Base-by-base conservation (phyloP, 129 eudicot genomes). In the Calendula officinalis region DNA sequence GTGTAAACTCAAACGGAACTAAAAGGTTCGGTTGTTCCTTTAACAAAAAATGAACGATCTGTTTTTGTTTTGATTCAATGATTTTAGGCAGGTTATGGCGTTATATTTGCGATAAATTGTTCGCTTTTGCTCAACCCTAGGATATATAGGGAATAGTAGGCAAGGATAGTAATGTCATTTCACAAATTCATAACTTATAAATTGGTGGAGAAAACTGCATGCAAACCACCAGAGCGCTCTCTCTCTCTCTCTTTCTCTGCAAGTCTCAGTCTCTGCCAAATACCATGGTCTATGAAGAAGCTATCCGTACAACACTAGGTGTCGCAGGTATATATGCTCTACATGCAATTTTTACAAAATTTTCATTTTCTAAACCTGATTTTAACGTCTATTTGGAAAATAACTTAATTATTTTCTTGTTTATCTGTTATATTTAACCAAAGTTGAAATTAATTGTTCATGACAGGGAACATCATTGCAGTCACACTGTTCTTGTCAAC, bases 381-480 rank as follows among this genome's bases (percentile, higher is more conserved):
- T 22, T 22, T 22, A 22, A 22, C 1, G 30, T 22, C 30, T 22
- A 22, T 22, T 22, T 22, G 30, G 30, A 22, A 22, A 22, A 22
- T 22, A 22, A 22, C 30, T 22, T 2, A 22, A 22, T 0, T 22
- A 14, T 7, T 13, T 13, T 5, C 2, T 14, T n/a, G 14, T 22
- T 40, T 27, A 14, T 32, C 5, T 44, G 45, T 42, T 16, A 44
- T 12, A 8, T 9, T 9, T 34, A 35, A 8, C 33, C 44, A 41
- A 12, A 4, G 34, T 67, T 66, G 17, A 17, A 37, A 35, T 34
- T 63, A 48, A 6, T 53, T 49, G 53, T 68, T 62, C 8, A 48
- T 48, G 51, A 9, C 80, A 84, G 91, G 91, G 30, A 84, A 84
- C 70, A 60, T 81, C 66, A 84, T 75, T 43, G 75, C 91, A 3